Percentiles rank a stretch among this genome's conserved stretches.
Evolutionary conservation across 2,329 filamentous ascomycete species (phyloP).

Genomic region (Apiospora pterosperma): DNA sequence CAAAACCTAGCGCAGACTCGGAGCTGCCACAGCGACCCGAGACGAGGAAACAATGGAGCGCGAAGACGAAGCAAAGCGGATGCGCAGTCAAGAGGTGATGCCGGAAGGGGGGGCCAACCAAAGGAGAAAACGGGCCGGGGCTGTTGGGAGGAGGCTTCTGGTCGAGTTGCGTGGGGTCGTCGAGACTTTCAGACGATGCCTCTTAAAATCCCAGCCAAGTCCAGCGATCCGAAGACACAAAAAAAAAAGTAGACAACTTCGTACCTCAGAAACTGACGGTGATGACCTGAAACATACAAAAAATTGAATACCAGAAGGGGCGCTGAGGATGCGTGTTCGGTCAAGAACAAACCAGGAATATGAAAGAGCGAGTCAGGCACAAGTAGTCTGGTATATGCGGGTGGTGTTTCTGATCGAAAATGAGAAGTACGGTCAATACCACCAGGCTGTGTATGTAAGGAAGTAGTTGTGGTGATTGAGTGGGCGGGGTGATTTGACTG

Average conservation of each 20-base stretch:
- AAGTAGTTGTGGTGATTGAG: not conserved
- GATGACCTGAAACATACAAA: not conserved
- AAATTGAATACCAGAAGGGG: not conserved
- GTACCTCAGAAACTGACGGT: not conserved
- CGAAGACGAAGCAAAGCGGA: not conserved
- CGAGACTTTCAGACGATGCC: not conserved
- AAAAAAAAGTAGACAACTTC: not conserved
- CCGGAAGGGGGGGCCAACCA: not conserved
- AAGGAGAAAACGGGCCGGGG: not conserved
- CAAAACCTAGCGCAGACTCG: not conserved
- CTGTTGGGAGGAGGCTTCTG: not conserved
- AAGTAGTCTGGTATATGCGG: not conserved
- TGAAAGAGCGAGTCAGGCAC: not conserved
- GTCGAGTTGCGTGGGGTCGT: not conserved
- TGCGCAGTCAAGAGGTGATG: not conserved
- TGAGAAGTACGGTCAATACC: not conserved
- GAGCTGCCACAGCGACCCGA: not conserved
- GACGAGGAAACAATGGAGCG: not conserved
- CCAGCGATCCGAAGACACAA: not conserved
- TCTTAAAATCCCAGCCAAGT: not conserved
- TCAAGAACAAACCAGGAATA: not conserved
- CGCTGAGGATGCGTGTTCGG: not conserved
- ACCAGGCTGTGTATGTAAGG: not conserved
- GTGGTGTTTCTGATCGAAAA: not conserved
- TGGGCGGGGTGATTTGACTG: slow-evolving; percentile 1